Evolutionary conservation across 2,329 filamentous ascomycete genomes (phyloP), one percentile per base, ranked within the genome.

Genomic region (Alternaria tenuissima): DNA sequence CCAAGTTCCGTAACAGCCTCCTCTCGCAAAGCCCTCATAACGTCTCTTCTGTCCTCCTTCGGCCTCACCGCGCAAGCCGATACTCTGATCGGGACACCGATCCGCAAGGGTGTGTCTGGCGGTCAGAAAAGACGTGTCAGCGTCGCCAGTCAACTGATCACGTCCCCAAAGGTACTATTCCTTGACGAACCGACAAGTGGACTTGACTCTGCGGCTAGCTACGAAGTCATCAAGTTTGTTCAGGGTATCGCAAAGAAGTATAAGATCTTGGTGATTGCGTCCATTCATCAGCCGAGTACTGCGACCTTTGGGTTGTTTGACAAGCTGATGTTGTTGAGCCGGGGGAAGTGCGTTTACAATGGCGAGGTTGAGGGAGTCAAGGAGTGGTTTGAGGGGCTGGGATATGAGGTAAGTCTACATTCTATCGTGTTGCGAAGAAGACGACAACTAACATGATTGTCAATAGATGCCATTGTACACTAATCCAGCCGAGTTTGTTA

Each of bases 141-240:
- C 66, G 89, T 96, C 5, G 92, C 92, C 1, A 91, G 90, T 62
- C 91, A 93, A 72, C 84, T 96, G 36, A 91, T 96, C 70, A 94
- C 92, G 1, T 88, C 86, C 58, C 92, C 93, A 0, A 91, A 90
- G 76, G 88, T 96, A 7, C 77, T 96, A 24, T 95, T 96, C 72
- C 80, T 96, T 32, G 91, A 95, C 72, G 92, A 95, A 77, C 92
- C 92, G 1, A 96, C 92, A 0, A 93, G 90, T 65, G 93, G 93
- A 8, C 82, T 96, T 9, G 93, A 96, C 76, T 94, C 91, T 7
- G 88, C 88, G 0, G 89, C 90, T 0, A 91, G 89, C 59, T 89
- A 83, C 65, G 91, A 96, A 76, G 91, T 96, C 22, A 88, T 94
- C 56, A 89, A 83, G 3, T 93, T 91, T 74, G 85, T 94, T 49